Base-by-base conservation (phyloP, 768 basidiomycete genomes). In the Dentipellis fragilis region DNA sequence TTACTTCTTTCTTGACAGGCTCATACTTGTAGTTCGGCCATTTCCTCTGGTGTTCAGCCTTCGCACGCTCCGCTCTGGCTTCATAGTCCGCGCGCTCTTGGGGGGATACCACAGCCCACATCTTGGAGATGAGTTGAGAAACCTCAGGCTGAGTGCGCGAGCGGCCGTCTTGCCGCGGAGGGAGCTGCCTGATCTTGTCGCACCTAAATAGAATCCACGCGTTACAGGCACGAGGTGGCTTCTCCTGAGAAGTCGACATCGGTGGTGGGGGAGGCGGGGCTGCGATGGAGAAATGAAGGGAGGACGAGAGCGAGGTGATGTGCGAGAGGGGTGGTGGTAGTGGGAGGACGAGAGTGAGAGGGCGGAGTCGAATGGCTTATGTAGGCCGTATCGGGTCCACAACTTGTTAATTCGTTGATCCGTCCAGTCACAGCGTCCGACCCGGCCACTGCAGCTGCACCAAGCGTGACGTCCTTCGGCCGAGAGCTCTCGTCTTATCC, bases 131-230 rank as follows among this genome's bases (percentile, higher is more conserved):
- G 39, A 70, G 54, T 63, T 72, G 74, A 42, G 74, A 75, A 54
- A 76, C 67, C 51, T 72, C 70, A 2, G 73, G 74, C 60, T 76
- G 75, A 9, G 72, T 69, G 10, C 66, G 65, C 0, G 65, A 57
- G 57, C 62, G 62, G 34, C 59, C 68, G 4, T 54, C 22, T 29
- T 61, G 35, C 50, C 63, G 51, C 17, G 64, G 59, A 17, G 65
- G 64, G 54, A 74, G 65, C 11, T 68, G 62, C 52, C 64, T 67
- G 21, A 77, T 65, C 55, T 69, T 72, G 55, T 73, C 72, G 5
- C 73, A 75, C n/a, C 77, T 71, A 59, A 77, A 78, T 11, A 78
- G 61, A 58, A 78, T 77, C 77, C 77, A 77, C 10, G 76, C 73
- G 61, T 77, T 78, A 23, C 73, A 73, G 14, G 76, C 75, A 21